A percentile compares a stretch with the other conserved stretches of the same genome.
These are phyloP conservation scores for Nicotiana attenuata DNA, from an alignment of 257 asterid species.

Conservation along the genomic window DNA sequence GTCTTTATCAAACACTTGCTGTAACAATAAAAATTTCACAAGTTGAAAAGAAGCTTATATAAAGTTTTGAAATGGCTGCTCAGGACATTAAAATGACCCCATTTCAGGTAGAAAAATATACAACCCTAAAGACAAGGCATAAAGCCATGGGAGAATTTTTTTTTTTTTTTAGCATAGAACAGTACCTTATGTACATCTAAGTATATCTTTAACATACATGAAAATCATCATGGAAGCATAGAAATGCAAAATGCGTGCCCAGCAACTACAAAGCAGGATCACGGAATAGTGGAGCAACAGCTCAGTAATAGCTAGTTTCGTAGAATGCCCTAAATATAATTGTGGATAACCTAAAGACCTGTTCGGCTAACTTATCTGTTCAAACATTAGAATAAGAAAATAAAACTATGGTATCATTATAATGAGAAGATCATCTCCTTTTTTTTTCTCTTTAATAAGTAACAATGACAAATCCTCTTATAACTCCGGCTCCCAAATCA, in stretches of 20 bases:
- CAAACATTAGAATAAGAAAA: neutral
- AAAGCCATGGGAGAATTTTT: neutral
- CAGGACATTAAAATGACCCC: neutral
- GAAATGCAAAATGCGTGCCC: neutral
- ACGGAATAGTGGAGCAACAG: neutral
- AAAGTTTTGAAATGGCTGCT: neutral
- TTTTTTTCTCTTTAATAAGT: neutral
- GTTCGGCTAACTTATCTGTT: neutral
- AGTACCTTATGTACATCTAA: neutral
- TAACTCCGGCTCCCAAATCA: neutral
- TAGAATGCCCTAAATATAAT: neutral
- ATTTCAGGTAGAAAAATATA: neutral
- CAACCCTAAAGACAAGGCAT: neutral
- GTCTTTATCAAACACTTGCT: constrained; percentile 52
- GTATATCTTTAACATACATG: neutral
- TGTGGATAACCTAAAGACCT: neutral
- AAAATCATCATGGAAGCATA: neutral
- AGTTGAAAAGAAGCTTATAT: neutral
- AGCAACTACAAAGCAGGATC: neutral
- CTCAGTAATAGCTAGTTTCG: neutral
- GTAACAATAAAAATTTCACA: constrained; percentile 5
- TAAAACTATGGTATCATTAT: neutral
- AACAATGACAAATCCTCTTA: neutral
- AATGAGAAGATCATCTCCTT: neutral
- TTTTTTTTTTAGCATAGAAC: neutral